Conservation (phyloP, 768 basidiomycete species). For the Tylopilus balloui region DNA sequence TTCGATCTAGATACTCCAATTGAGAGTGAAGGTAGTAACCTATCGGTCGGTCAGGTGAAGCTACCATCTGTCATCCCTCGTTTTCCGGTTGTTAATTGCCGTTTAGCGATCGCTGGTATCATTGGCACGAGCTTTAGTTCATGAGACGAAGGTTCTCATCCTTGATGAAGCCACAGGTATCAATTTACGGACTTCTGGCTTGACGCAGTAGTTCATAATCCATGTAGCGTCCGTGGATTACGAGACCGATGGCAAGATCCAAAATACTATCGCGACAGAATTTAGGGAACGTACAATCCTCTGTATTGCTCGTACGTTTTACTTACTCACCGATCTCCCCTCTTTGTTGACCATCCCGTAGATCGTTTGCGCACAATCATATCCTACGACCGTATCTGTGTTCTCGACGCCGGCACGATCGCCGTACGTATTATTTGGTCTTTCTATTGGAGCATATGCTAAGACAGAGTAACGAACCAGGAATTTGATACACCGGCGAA, state of each 20-base stretch:
- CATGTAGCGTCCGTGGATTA: constrained; percentile 74
- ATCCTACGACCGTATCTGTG: constrained; percentile 83
- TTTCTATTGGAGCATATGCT: background rate
- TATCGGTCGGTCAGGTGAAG: constrained; percentile 59
- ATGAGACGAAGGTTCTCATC: constrained; percentile 78
- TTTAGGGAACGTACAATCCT: constrained; percentile 82
- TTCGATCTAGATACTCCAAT: constrained; percentile 82
- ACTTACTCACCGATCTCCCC: background rate
- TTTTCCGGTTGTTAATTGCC: constrained; percentile 31
- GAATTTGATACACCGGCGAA: constrained; percentile 80
- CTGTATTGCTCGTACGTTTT: constrained; percentile 75
- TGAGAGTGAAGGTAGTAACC: constrained; percentile 82
- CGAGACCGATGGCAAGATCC: constrained; percentile 88
- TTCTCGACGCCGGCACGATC: constrained; percentile 76
- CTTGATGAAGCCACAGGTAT: constrained; percentile 85
- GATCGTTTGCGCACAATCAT: constrained; percentile 87
- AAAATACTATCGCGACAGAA: constrained; percentile 80
- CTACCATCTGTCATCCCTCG: background rate
- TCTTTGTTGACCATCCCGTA: constrained; percentile 21
- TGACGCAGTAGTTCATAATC: background rate
- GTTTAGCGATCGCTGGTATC: constrained; percentile 75
- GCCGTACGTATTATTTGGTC: constrained; percentile 42
- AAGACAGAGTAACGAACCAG: constrained; percentile 24
- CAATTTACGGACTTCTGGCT: background rate
- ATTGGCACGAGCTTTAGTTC: constrained; percentile 84